Evolutionary conservation across 441 rosid species (phyloP).

Genomic region (Lepidium campestre): DNA sequence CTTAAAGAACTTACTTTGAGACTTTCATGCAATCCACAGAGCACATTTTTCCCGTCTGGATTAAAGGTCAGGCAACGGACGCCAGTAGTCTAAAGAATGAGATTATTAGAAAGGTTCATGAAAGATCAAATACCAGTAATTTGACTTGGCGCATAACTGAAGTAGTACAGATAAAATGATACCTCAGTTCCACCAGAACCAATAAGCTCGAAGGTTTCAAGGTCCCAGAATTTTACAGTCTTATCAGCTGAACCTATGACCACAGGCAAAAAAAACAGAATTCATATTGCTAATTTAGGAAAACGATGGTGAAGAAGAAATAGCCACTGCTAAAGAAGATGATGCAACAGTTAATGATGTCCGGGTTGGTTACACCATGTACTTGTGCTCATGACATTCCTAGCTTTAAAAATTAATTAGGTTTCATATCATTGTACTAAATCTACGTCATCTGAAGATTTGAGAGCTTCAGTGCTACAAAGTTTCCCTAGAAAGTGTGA

Average conservation of each 20-base stretch:
- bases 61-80: slow-evolving; percentile 90
- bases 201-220: slow-evolving; percentile 94
- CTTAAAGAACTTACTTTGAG: slow-evolving; percentile 54
- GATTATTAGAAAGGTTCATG: background rate
- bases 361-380: background rate
- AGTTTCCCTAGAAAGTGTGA: slow-evolving; percentile 15
- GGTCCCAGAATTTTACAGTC: slow-evolving; percentile 99
- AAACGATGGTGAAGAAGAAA: background rate
- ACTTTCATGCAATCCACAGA: slow-evolving; percentile 95
- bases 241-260: slow-evolving; percentile 92
- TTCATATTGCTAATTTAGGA: background rate
- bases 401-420: background rate
- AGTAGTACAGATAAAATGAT: slow-evolving; percentile 20
- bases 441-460: background rate
- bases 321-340: background rate
- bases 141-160: background rate
- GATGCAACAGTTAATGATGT: background rate
- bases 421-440: slow-evolving; percentile 1
- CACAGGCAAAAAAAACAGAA: background rate
- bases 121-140: background rate
- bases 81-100: slow-evolving; percentile 63
- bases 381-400: background rate
- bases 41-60: slow-evolving; percentile 93
- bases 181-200: slow-evolving; percentile 98
- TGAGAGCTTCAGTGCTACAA: background rate